Base-by-base conservation (phyloP, 2,329 filamentous ascomycete genomes). In the Talaromyces sp. region DNA sequence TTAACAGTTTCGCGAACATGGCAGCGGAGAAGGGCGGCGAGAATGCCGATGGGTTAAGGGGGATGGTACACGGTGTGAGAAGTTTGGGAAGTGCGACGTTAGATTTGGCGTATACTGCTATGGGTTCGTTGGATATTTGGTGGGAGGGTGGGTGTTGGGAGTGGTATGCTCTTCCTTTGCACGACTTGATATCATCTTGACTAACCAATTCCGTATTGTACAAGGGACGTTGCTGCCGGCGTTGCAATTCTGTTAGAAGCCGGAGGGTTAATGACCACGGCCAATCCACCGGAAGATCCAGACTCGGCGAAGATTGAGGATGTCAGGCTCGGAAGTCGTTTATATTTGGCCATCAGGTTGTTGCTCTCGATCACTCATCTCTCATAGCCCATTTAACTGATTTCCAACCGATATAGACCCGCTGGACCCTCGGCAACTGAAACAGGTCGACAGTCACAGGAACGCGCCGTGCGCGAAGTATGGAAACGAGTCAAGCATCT, bases 61-160 rank as follows among this genome's bases (percentile, higher is more conserved):
- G 88, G 0, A 92, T 92, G 89, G 90, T 92, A 6, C 90, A 92
- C 73, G 89, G 90, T 0, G 80, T 92, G 52, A 77, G 89, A 65
- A 90, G 88, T 72, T 72, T 92, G 63, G 89, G 89, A 3, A 88
- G 88, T 70, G 89, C 89, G 8, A 90, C 89, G 1, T 71, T 92
- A 60, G 89, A 92, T 73, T 75, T 92, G 56, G 89, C 88, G 0
- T 92, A 92, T 72, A 85, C 86, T 9, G 89, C 90, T 12, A 89
- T 89, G 83, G 89, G 89, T 0, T 81, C 86, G 0, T 87, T 92
- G 67, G 89, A 92, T 74, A 90, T 92, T 11, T 92, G 89, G 89
- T 92, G 89, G 89, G 89, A 92, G 71, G 89, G 88, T 2, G 89
- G 89, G 0, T 91, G 88, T 69, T 91, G 89, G 89, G 90, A 92